Conservation (phyloP, 495 filamentous ascomycete genomes). For the Annulohypoxylon stygium region DNA sequence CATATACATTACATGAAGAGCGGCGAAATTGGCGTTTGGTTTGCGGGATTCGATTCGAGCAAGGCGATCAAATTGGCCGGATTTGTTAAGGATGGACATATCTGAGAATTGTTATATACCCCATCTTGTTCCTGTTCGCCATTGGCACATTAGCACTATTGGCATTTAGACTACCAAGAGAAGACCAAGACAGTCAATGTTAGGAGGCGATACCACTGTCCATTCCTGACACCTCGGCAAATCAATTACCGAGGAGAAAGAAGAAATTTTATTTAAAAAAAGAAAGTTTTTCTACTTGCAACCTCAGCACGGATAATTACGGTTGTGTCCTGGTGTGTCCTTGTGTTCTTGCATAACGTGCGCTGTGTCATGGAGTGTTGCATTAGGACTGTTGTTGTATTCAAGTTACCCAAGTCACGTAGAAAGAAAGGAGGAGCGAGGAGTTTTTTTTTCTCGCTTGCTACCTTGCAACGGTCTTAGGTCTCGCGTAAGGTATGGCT, state of each 20-base stretch:
- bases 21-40: constrained; percentile 37
- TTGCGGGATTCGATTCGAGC: constrained; percentile 14
- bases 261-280: constrained; percentile 9
- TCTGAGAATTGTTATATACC: constrained; percentile 46
- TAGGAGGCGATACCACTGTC: constrained; percentile 35
- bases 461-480: constrained; percentile 3
- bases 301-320: constrained; percentile 42
- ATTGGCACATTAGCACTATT: constrained; percentile 11
- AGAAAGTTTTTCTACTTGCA: not conserved
- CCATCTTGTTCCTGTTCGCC: constrained; percentile 25
- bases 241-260: constrained; percentile 32
- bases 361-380: constrained; percentile 31
- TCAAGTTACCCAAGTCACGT: constrained; percentile 26
- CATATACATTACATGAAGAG: constrained; percentile 14
- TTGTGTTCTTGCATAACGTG: not conserved
- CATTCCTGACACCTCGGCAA: constrained; percentile 33
- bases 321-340: constrained; percentile 33
- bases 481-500: constrained; percentile 15
- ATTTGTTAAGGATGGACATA: constrained; percentile 30
- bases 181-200: constrained; percentile 30
- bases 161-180: constrained; percentile 30
- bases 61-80: constrained; percentile 30
- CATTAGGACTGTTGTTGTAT: constrained; percentile 25
- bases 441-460: constrained; percentile 30
- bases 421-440: not conserved